These are phyloP conservation scores for Didymella keratinophila DNA, from an alignment of 2,329 filamentous ascomycete species.

Conservation along the genomic window DNA sequence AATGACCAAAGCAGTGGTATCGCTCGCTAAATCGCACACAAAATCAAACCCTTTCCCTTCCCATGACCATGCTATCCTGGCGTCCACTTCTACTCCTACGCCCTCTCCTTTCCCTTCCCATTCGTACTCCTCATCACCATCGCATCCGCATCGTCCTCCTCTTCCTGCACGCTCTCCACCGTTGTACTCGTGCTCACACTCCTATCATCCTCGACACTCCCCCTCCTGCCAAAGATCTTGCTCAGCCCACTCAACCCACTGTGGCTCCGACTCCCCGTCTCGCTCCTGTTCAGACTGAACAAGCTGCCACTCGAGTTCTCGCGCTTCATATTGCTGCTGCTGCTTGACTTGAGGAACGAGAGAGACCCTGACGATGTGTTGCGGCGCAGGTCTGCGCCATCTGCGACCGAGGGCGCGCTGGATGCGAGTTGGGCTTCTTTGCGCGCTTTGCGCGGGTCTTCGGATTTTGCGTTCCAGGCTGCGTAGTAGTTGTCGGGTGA, in stretches of 20 bases:
- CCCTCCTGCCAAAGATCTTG: slow-evolving; percentile 17
- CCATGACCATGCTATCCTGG: too few relatives aligned
- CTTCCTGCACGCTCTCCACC: slow-evolving; percentile 18
- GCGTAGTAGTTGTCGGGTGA: slow-evolving; percentile 18
- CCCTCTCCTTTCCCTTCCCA: slow-evolving; percentile 12
- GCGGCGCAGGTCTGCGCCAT: slow-evolving; percentile 1
- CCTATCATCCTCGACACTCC: slow-evolving; percentile 15
- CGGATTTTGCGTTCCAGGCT: slow-evolving; percentile 20
- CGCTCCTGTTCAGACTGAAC: slow-evolving; percentile 11
- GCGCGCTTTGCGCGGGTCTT: slow-evolving; percentile 11
- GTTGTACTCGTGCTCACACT: slow-evolving; percentile 12
- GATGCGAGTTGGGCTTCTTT: slow-evolving; percentile 1
- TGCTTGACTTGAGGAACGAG: background rate
- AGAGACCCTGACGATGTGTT: slow-evolving; percentile 1
- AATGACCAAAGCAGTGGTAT: slow-evolving; percentile 1
- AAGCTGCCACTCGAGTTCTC: slow-evolving; percentile 3
- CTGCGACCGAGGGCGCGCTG: background rate
- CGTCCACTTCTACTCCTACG: background rate
- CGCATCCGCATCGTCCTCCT: slow-evolving; percentile 9
- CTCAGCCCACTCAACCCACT: slow-evolving; percentile 13
- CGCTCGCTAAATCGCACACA: slow-evolving; percentile 61
- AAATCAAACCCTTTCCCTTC: background rate
- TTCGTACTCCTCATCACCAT: slow-evolving; percentile 19
- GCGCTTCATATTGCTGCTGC: slow-evolving; percentile 4
- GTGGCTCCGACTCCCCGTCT: slow-evolving; percentile 5